Evolutionary conservation across 1,284 basidiomycete genomes (phyloP), one percentile per base, ranked within the genome.

Genomic region (Irpex sp.): DNA sequence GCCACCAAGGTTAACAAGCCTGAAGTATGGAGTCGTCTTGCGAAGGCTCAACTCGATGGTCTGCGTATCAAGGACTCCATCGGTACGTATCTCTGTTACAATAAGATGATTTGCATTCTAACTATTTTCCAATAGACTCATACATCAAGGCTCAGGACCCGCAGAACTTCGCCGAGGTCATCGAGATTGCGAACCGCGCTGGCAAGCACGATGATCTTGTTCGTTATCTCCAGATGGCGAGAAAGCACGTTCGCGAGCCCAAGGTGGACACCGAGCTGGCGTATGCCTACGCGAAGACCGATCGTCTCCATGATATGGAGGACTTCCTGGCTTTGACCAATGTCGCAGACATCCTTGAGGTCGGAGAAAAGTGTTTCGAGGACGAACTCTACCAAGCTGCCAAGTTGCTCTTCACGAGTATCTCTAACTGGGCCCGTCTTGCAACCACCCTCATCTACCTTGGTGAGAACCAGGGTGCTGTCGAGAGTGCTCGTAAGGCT

Each of bases 311-410:
- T 74, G 97, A 98, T 72, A 99, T 99, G 97, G 97, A 99, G 74
- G 97, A 99, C 80, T 99, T 99, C 87, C 80, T 99, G 65, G 84
- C 86, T 46, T 98, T 99, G 94, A 99, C 97, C 59, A 99, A 99
- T 70, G 97, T 99, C 46, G 97, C 97, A 17, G 97, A 99, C 71
- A 84, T 98, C 61, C 82, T 98, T 31, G 91, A 92, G 69, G 96
- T 98, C 60, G 97, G 97, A 75, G 97, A 99, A 80, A 98, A 99
- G 78, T 98, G 96, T 74, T 99, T 99, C 82, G 94, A 98, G 72
- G 97, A 98, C 68, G 95, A 96, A 73, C 82, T 99, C 46, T 99
- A 99, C 77, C 95, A 98, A 72, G 97, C 97, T 51, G 92, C 97
- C 59, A 97, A 97, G 79, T 78, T 99, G 9, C 82, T 99, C 55